Evolutionary conservation across 331 rosid genomes (phyloP), one percentile per base, ranked within the genome.

Genomic region (Cydonia oblonga): DNA sequence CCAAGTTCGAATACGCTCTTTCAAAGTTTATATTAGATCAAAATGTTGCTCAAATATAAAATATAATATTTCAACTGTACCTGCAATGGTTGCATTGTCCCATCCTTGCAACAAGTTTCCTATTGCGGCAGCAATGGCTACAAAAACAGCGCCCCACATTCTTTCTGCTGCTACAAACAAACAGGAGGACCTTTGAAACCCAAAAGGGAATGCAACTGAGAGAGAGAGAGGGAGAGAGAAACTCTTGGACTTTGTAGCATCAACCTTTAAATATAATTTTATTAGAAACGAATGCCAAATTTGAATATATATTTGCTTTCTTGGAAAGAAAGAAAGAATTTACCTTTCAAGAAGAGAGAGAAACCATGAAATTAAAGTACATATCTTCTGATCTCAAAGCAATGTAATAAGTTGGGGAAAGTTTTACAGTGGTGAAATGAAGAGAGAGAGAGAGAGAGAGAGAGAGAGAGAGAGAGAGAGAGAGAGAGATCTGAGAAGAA

Each of bases 1-100:
- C 8, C n/a, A 16, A 16, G 53, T 46, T 46, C 9, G 3, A 46
- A 46, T 46, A 35, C n/a, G 0, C 19, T 44, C 19, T 44, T 14
- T 0, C 2, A 16, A 0, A 44, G 7, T 44, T 1, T 14, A 44
- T 14, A 44, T 44, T 44, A 44, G 7, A 44, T 4, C 14, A 14
- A 44, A 44, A 44, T 44, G 52, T 5, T 7, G 7, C 53, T 15
- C n/a, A 16, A 46, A 46, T 16, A 46, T 0, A 16, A 46, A 6
- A 46, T 15, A 5, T 16, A 46, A 15, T 16, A 46, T 46, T 5
- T 6, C 23, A 32, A 40, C 23, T 32, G 10, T 63, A 77, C 81
- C 81, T 54, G 81, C 81, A 64, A 77, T 77, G 28, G 76, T 77
- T 26, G 81, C 81, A 64, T 71, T 77, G 63, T 77, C 81, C 81